Evolutionary conservation across 169 alveolate genomes (phyloP), one percentile per base, ranked within the genome.

Genomic region (Hepatocystis sp.): DNA sequence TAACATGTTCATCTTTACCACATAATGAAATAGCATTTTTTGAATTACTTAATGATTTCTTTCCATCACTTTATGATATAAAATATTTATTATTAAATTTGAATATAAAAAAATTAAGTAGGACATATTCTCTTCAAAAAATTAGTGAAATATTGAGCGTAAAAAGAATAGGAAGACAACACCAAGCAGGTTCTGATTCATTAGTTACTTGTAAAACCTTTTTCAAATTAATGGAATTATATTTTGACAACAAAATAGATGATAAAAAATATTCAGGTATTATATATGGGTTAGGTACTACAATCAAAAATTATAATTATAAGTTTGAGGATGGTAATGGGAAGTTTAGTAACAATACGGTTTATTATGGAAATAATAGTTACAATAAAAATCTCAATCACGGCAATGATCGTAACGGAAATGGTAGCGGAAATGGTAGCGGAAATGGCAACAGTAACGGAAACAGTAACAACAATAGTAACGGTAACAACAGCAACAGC

Each of bases 171-270:
- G 99, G 99, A 21, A 96, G 97, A 51, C 97, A 94, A 52, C 99
- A 98, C 81, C 99, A 98, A 89, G 99, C 99, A 1, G 99, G 99
- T 49, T 96, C 99, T 76, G 99, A 98, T 88, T 93, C 98, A 17
- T 92, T 96, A 13, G 98, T 98, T 30, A 98, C 99, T 0, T 93
- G 97, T 55, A 91, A 97, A 25, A 97, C 98, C 19, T 98, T 96
- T 91, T 97, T 97, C 90, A 96, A 96, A 89, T 92, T 97, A 42
- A 84, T 95, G 92, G 95, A 94, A 53, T 44, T 91, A 10, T 95
- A 94, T 85, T 95, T 95, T 55, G 96, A 93, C 34, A 93, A 93
- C 71, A 84, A 93, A 76, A 85, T 95, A 51, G 96, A 95, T 60
- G 97, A 95, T 52, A 91, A 92, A 30, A 93, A 91, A 64, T 94